Base-by-base conservation (phyloP, 441 rosid species). In the Euphorbia schlechtendalii region DNA sequence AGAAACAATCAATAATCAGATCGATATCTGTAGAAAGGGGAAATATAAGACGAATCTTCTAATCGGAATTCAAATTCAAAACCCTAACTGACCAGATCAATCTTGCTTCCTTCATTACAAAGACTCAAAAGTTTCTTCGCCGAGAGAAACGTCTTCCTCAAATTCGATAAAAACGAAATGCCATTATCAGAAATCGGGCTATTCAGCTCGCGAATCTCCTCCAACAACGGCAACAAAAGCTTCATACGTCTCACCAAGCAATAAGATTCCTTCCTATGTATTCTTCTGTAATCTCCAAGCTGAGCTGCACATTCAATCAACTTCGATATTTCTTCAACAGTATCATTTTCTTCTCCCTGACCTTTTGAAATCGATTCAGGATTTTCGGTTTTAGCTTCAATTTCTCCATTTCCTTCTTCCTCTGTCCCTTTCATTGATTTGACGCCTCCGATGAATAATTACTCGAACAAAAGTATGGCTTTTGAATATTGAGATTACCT, bases 51-150 rank as follows among this genome's bases (percentile, higher is more conserved):
- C 2, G 3, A 41, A 30, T 15, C 15, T 64, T 1, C 13, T 15
- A 13, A 3, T 10, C 1, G 27, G 12, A 14, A 48, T 48, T 28
- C 5, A 28, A 27, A 8, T 54, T 9, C 9, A 53, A 54, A 61
- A 8, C 15, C 49, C 54, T 18, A 49, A 20, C 71, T 77, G 43
- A 88, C 97, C 90, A 91, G 70, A 70, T 69, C 84, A 57, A 88
- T 88, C 83, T 85, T 88, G 92, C 96, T 91, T 11, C 94, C 94
- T 25, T 68, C 72, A 52, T 78, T 83, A 74, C 96, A 88, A 62
- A 73, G 74, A 66, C 73, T 81, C 73, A 91, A 59, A 69, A 88
- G 59, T 67, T 84, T 81, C 72, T 58, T 77, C 0, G 92, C 86
- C 34, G 59, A 69, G 45, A 78, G 45, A 45, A 86, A 69, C 5